These are phyloP conservation scores for Emergomyces orientalis DNA, from an alignment of 2,329 filamentous ascomycete genomes.

Conservation along the genomic window DNA sequence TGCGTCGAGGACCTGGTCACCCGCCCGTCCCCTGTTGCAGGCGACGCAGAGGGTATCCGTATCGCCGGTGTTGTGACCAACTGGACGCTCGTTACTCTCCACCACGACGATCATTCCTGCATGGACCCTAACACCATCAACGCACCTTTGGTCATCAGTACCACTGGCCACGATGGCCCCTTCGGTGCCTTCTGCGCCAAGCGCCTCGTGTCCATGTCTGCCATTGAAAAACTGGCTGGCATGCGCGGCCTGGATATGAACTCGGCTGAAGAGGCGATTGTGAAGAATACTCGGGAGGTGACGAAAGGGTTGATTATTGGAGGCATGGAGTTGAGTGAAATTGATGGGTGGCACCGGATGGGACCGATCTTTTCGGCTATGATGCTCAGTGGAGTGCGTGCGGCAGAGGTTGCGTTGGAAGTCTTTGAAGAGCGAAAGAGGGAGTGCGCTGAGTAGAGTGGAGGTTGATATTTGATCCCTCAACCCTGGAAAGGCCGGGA, in stretches of 20 bases:
- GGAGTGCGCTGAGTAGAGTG: constrained; percentile 51
- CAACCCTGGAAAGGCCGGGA: not conserved
- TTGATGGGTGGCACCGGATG: constrained; percentile 89
- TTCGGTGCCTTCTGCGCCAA: constrained; percentile 89
- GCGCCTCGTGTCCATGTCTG: constrained; percentile 79
- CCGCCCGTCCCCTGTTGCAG: constrained; percentile 47
- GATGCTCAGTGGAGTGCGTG: constrained; percentile 79
- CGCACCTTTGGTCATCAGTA: constrained; percentile 76
- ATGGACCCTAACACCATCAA: constrained; percentile 99
- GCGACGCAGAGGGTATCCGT: constrained; percentile 47
- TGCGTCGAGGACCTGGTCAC: constrained; percentile 89
- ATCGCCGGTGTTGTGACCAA: constrained; percentile 89
- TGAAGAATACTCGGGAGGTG: constrained; percentile 82
- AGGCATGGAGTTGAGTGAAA: constrained; percentile 86
- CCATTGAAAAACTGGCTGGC: constrained; percentile 71
- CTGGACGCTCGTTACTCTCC: constrained; percentile 85
- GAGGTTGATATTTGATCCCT: not conserved
- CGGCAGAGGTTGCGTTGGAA: constrained; percentile 69
- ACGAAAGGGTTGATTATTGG: constrained; percentile 84
- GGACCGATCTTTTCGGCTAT: constrained; percentile 83
- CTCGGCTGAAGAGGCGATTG: constrained; percentile 81
- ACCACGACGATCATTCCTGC: constrained; percentile 83
- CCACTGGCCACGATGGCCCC: constrained; percentile 82
- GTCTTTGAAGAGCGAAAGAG: constrained; percentile 65
- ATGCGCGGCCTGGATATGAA: constrained; percentile 96